A percentile compares a stretch with the other conserved stretches of the same genome.
Evolutionary conservation across 108 stramenopile genomes (phyloP).

Genomic region (Cyclotella sp.): DNA sequence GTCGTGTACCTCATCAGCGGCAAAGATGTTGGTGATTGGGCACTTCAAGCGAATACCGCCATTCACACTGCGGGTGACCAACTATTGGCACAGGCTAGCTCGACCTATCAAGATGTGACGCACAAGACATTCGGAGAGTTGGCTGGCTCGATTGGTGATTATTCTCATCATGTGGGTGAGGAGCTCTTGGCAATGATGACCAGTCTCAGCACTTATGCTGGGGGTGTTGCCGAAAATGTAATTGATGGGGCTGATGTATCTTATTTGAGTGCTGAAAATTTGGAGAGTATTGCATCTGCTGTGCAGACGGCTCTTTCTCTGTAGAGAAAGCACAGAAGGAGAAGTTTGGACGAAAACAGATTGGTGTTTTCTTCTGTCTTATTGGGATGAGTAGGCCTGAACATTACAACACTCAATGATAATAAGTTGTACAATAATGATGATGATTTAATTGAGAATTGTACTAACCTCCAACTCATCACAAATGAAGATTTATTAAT

Average conservation of each 20-base stretch:
- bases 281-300: slow-evolving; percentile 23
- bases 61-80: slow-evolving; percentile 22
- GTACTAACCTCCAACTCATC: no score
- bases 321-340: not conserved
- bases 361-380: no score
- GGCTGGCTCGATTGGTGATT: slow-evolving; percentile 34
- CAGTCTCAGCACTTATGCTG: slow-evolving; percentile 6
- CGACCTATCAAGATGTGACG: slow-evolving; percentile 37
- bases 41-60: slow-evolving; percentile 28
- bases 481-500: no score
- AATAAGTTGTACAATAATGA: no score
- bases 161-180: slow-evolving; percentile 34
- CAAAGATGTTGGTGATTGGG: slow-evolving; percentile 37
- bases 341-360: no score
- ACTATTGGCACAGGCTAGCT: slow-evolving; percentile 32
- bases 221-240: not conserved
- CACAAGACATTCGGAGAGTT: slow-evolving; percentile 33
- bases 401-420: no score
- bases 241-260: not conserved
- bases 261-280: slow-evolving; percentile 9
- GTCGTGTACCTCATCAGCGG: slow-evolving; percentile 41
- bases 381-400: no score
- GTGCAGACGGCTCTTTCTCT: slow-evolving; percentile 32
- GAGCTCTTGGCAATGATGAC: slow-evolving; percentile 36
- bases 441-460: no score